Base-by-base conservation (phyloP, 768 basidiomycete species). In the Amanita subjunquillea region DNA sequence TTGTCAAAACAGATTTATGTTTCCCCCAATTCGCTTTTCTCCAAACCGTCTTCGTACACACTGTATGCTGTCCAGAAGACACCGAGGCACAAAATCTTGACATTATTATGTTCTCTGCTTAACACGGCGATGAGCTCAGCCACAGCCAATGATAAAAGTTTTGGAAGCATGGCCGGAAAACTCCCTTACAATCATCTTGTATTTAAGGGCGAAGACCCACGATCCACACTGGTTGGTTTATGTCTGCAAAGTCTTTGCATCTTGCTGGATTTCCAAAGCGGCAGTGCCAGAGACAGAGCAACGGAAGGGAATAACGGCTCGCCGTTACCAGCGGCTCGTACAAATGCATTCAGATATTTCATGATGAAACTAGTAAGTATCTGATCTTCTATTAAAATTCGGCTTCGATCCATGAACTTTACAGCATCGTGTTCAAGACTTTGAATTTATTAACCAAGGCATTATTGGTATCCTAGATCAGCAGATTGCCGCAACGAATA, bases 341-440 rank as follows among this genome's bases (percentile, higher is more conserved):
- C 87, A 13, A 98, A 99, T 62, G 81, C 91, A 2, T 99, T 96
- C 66, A 76, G 90, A 47, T 92, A 91, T 66, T 97, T 94, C 65
- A 67, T 96, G 48, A 85, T 91, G 57, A 96, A 96, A 66, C 66
- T 98, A 63, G 91, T 85, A 57, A 58, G 82, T 68, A 43, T 37
- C 50, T 13, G 49, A 29, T 54, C 48, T 43, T 40, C 32, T 32
- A 32, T 13, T 8, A 55, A 49, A 49, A 39, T 43, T 47, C 50
- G 44, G 50, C 39, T 20, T 47, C 6, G 56, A 51, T 58, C 43
- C 51, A 38, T 48, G 56, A 20, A 32, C 23, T 30, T 34, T 47
- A 44, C 58, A 95, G 87, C 95, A 99, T 69, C 85, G 95, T 12
- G 78, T 79, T 2, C 83, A 87, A 67, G 96, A 99, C 65, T 91